Conservation (phyloP, 257 asterid genomes). For the Solanum lycopersicoides region DNA sequence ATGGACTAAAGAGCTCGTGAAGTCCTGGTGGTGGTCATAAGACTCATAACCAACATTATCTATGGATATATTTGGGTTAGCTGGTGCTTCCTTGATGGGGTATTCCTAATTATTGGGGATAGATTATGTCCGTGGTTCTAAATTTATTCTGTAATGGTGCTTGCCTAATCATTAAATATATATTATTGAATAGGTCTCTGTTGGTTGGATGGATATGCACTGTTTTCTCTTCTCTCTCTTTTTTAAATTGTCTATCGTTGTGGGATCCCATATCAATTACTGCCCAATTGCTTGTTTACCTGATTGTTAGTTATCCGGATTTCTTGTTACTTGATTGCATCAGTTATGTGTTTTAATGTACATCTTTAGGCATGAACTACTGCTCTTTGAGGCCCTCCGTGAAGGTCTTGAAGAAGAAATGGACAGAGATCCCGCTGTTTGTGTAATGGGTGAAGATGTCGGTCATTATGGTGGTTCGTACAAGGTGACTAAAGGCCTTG, state of each 20-base stretch:
- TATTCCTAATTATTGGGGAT: neutral
- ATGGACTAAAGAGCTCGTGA: neutral
- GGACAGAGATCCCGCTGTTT: constrained; percentile 71
- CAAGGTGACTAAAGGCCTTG: constrained; percentile 72
- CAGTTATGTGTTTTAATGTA: neutral
- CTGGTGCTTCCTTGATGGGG: neutral
- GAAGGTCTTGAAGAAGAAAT: constrained; percentile 90
- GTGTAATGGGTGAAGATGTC: constrained; percentile 76
- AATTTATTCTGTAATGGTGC: neutral
- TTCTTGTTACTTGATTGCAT: neutral
- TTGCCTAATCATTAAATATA: neutral
- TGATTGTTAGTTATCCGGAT: neutral
- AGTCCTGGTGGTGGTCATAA: neutral
- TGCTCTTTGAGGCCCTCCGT: constrained; percentile 77
- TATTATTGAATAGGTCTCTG: neutral
- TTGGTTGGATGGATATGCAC: neutral
- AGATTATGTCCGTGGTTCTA: neutral
- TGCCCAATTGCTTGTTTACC: neutral
- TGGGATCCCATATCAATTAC: neutral
- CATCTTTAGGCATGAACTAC: constrained; percentile 59
- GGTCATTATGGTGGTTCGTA: constrained; percentile 92
- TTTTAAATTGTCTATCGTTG: neutral
- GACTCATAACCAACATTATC: neutral
- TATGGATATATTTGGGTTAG: neutral
- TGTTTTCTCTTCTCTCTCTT: neutral